These are phyloP conservation scores for Solanum arcanum DNA, from an alignment of 257 asterid species.

Conservation along the genomic window DNA sequence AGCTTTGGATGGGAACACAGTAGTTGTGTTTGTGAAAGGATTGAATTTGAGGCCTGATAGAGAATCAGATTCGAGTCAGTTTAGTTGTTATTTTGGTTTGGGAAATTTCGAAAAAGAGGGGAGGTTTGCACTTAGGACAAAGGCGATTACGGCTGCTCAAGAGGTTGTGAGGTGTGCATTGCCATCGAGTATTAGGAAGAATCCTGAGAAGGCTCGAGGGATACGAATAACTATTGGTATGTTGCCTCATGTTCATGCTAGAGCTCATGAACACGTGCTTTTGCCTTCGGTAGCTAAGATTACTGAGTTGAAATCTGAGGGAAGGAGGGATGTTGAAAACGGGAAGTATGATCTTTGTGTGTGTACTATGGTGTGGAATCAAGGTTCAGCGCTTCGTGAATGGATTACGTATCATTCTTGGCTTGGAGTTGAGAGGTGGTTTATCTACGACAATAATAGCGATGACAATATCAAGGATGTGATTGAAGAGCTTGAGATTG, in stretches of 20 bases:
- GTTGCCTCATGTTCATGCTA: slow-evolving; percentile 12
- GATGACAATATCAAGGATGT: slow-evolving; percentile 54
- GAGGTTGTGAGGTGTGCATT: slow-evolving; percentile 76
- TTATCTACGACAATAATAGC: slow-evolving; percentile 82
- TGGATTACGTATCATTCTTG: slow-evolving; percentile 82
- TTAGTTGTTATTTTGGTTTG: slow-evolving; percentile 71
- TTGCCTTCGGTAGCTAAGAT: slow-evolving; percentile 84
- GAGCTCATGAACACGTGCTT: slow-evolving; percentile 18
- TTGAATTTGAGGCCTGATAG: slow-evolving; percentile 67
- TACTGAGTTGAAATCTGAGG: slow-evolving; percentile 2
- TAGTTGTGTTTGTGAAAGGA: slow-evolving; percentile 81
- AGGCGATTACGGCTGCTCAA: slow-evolving; percentile 83
- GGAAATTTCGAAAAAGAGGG: slow-evolving; percentile 20
- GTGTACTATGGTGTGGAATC: slow-evolving; percentile 98
- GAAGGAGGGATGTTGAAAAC: background rate
- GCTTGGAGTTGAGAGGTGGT: slow-evolving; percentile 95
- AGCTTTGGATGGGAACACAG: slow-evolving; percentile 51
- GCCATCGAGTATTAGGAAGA: slow-evolving; percentile 37
- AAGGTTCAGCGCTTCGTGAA: slow-evolving; percentile 64
- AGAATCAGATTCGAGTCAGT: slow-evolving; percentile 51
- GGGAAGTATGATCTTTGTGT: slow-evolving; percentile 60
- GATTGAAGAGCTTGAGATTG: slow-evolving; percentile 36
- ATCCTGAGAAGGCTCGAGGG: slow-evolving; percentile 36
- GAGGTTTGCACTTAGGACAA: slow-evolving; percentile 27
- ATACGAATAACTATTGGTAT: slow-evolving; percentile 51